phyloP scores from a whole-genome alignment of 345 rosid species.

The Schrenkiella parvula region DNA sequence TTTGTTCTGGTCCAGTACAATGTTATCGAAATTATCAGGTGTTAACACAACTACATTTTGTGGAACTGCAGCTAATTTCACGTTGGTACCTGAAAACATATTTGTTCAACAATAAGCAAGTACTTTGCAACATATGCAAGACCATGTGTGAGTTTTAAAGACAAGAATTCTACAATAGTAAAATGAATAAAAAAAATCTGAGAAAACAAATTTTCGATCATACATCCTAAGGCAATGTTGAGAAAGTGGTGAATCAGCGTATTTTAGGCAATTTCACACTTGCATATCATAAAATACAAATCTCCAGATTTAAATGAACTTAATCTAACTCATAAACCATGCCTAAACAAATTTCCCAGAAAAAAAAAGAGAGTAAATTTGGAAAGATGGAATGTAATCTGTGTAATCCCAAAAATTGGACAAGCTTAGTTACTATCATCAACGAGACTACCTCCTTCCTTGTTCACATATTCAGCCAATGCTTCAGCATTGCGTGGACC shows the following conservation, averaged over 20 bases:
- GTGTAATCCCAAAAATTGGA: neutral
- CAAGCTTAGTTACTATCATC: neutral
- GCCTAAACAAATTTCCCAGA: neutral
- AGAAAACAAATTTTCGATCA: neutral
- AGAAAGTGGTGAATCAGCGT: neutral
- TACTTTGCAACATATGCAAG: neutral
- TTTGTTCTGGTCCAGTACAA: slow-evolving; percentile 81
- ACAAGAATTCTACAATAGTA: neutral
- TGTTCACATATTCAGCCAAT: slow-evolving; percentile 81
- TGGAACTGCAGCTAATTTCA: slow-evolving; percentile 77
- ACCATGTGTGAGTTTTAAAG: neutral
- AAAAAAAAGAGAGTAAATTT: neutral
- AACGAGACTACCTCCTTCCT: slow-evolving; percentile 70
- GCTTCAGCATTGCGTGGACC: slow-evolving; percentile 87
- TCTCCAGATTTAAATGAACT: neutral
- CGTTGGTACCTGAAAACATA: slow-evolving; percentile 67
- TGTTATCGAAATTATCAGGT: slow-evolving; percentile 65
- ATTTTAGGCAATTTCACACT: neutral
- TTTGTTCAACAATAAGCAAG: neutral
- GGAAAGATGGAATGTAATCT: neutral
- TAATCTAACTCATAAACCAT: neutral
- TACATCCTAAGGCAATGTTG: neutral
- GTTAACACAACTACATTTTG: slow-evolving; percentile 74
- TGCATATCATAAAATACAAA: neutral
- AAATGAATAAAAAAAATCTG: neutral